A percentile compares a stretch with the other conserved stretches of the same genome.
Evolutionary conservation across 106 monocot genomes (phyloP).

Genomic region (Xerophyta viscosa): DNA sequence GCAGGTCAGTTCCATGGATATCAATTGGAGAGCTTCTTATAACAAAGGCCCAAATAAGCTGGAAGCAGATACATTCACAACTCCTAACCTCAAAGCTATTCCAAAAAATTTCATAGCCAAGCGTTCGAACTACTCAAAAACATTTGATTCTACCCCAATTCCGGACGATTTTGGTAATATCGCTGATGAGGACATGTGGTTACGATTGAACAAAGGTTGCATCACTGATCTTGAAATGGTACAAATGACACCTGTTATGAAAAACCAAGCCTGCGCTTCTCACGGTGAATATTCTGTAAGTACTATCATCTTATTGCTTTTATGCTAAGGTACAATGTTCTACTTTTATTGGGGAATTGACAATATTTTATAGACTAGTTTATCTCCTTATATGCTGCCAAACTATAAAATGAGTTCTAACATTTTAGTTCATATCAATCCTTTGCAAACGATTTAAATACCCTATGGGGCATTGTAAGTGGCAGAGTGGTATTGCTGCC

Average conservation of each 20-base stretch:
- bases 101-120: constrained; percentile 38
- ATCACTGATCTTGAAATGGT: constrained; percentile 46
- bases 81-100: constrained; percentile 35
- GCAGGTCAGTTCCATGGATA: constrained; percentile 15
- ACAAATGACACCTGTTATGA: constrained; percentile 53
- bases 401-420: too few relatives aligned
- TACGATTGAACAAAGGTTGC: constrained; percentile 55
- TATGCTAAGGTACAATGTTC: too few relatives aligned
- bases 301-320: background rate
- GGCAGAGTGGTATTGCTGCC: too few relatives aligned
- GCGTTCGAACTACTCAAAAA: constrained; percentile 24
- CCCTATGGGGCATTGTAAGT: too few relatives aligned
- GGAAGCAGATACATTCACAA: constrained; percentile 26
- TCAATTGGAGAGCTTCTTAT: constrained; percentile 6
- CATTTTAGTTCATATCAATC: too few relatives aligned
- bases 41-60: constrained; percentile 2
- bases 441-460: too few relatives aligned
- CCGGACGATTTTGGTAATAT: constrained; percentile 42
- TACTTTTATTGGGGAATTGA: too few relatives aligned
- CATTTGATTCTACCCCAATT: constrained; percentile 45
- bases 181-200: constrained; percentile 60
- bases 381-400: too few relatives aligned
- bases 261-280: constrained; percentile 8
- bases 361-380: too few relatives aligned
- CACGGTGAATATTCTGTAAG: constrained; percentile 25